Evolutionary conservation across 2,329 filamentous ascomycete genomes (phyloP), one percentile per base, ranked within the genome.

Genomic region (Pleoardoris graminearum): DNA sequence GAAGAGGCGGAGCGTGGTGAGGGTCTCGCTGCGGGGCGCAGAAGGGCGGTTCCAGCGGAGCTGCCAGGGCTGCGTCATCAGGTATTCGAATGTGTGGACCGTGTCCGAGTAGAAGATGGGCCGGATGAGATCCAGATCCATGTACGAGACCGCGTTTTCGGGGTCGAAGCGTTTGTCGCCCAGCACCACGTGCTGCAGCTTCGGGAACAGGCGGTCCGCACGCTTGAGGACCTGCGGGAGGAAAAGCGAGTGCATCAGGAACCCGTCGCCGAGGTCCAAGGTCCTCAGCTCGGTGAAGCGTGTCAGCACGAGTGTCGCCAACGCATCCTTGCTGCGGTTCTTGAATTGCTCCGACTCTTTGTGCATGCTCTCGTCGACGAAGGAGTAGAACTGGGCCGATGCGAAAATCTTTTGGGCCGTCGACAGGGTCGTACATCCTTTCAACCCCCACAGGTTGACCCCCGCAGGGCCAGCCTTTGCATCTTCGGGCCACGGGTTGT

Each of bases 331-430:
- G 42, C 56, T 61, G 12, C 59, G 55, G 17, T 59, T 60, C 10
- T 50, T 51, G 19, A 62, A 60, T 16, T 63, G 58, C 1, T 56
- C 44, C 21, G 55, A 54, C 19, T 60, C 59, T 29, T 60, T 58
- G 36, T 66, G 59, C 59, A 66, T 62, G 8, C 55, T 58, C 21
- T 60, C 58, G 30, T 67, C 63, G 5, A 65, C 53, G 8, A 67
- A 53, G 16, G 58, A 59, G 29, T 62, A 61, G 37, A 67, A 56
- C 17, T 58, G 58, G 35, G 62, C 61, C 10, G 62, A 59, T 2
- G 54, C 60, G 29, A 67, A 55, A 19, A 59, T 55, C 29, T 53
- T 52, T 22, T 62, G 57, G 1, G 55, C 51, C 36, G 56, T 56
- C 12, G 57, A 61, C 16, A 65, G 50, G 14, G 48, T 57, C 3